These are phyloP conservation scores for Arthrobotrys iridis DNA, from an alignment of 2,329 filamentous ascomycete genomes.

Conservation along the genomic window DNA sequence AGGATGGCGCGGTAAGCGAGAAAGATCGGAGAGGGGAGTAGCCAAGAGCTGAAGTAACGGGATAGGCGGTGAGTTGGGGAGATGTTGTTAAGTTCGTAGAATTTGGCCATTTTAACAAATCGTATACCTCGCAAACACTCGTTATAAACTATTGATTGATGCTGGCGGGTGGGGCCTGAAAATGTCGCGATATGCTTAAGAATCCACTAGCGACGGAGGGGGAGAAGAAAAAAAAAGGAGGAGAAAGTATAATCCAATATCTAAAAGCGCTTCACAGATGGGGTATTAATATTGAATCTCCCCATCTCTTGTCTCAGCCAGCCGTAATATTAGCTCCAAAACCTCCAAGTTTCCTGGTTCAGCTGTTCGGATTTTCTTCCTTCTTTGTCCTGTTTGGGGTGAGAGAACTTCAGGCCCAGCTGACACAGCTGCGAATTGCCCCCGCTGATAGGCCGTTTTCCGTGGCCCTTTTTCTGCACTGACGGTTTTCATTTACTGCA, in stretches of 20 bases:
- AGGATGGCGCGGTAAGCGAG: conserved; percentile 66
- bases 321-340: conserved; percentile 18
- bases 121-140: not conserved
- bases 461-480: not conserved
- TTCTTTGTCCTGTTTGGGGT: conserved; percentile 5
- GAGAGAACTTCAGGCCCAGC: conserved; percentile 10
- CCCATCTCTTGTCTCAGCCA: not conserved
- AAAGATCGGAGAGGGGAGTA: conserved; percentile 74
- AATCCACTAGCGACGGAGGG: not conserved
- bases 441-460: not conserved
- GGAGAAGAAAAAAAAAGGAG: not conserved
- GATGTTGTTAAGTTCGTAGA: conserved; percentile 49
- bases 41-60: conserved; percentile 82
- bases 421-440: conserved; percentile 12
- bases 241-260: not conserved
- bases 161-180: conserved; percentile 2
- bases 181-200: not conserved
- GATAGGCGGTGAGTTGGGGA: conserved; percentile 63
- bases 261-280: not conserved
- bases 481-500: not conserved
- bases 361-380: not conserved
- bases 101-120: conserved; percentile 15
- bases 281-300: conserved; percentile 33
- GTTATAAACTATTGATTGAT: too few species aligned
- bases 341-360: conserved; percentile 10